Evolutionary conservation across 106 monocot species (phyloP), one percentile per base, ranked within the genome.

Genomic region (Acanthochlamys bracteata): DNA sequence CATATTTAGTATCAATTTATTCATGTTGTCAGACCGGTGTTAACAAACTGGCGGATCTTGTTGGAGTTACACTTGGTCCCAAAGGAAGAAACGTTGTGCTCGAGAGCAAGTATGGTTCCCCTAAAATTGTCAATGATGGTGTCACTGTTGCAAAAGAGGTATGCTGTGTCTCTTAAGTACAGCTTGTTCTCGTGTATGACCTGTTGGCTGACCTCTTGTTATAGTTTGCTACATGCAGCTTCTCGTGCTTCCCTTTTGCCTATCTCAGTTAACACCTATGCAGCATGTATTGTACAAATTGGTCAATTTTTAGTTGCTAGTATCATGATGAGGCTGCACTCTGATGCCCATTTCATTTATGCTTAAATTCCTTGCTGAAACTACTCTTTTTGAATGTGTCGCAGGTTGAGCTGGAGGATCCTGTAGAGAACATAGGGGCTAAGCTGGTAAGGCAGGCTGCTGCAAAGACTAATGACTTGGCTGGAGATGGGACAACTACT

Each of bases 21-120:
- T 45, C 4, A 14, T 49, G 17, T 46, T 47, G 69, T 24, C 88
- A 96, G 96, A 75, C 66, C 67, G 96, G 96, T 40, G 96, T 96
- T 0, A 96, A 96, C 66, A 91, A 91, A 82, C 90, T 96, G 60
- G 90, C 96, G 41, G 90, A 96, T 65, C 80, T 96, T 67, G 96
- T 96, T 77, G 96, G 96, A 46, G 90, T 96, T 55, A 96, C 96
- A 33, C 88, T 91, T 63, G 96, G 96, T 41, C 96, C 96, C 10
- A 96, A 96, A 66, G 96, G 96, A 0, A 90, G 96, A 53, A 96
- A 96, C 78, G 96, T 96, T 57, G 96, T 96, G 62, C 64, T 96
- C 26, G 96, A 96, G 71, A 96, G 96, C 82, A 96, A 96, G 73
- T 96, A 91, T 73, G 96, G 90, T 19, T 91, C 96, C n/a, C 95